A percentile compares a stretch with the other conserved stretches of the same genome.
phyloP scores from a whole-genome alignment of 2,329 filamentous ascomycete species.

The Decorospora gaudefroyi region DNA sequence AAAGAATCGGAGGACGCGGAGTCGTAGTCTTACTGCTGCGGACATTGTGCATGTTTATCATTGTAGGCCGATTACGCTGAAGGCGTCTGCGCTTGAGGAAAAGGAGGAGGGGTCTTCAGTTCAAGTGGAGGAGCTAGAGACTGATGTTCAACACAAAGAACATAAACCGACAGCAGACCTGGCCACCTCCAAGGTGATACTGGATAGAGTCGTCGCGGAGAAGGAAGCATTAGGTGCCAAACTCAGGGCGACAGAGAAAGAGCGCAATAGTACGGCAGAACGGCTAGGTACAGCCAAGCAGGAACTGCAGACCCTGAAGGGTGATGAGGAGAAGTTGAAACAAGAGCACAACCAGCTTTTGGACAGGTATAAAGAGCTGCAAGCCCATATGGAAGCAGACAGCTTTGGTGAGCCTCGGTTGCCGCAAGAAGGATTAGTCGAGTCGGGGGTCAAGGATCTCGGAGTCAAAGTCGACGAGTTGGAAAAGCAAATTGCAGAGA shows the following conservation, averaged over 20 bases:
- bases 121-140: background rate
- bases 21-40: background rate
- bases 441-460: background rate
- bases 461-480: background rate
- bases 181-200: background rate
- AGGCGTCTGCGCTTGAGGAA: background rate
- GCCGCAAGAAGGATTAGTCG: background rate
- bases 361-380: background rate
- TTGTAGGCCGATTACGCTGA: background rate
- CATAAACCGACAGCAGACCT: background rate
- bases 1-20: background rate
- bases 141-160: background rate
- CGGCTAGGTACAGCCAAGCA: background rate
- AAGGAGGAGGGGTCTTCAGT: background rate
- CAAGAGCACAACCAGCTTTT: background rate
- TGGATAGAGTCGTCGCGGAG: background rate
- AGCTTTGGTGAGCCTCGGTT: background rate
- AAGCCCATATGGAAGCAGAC: background rate
- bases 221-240: background rate
- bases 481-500: background rate
- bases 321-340: background rate
- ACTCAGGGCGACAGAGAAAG: background rate
- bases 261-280: background rate
- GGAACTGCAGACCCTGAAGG: conserved; percentile 3
- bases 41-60: too few relatives aligned